Evolutionary conservation across 257 asterid genomes (phyloP), one percentile per base, ranked within the genome.

Genomic region (Salvia hispanica): DNA sequence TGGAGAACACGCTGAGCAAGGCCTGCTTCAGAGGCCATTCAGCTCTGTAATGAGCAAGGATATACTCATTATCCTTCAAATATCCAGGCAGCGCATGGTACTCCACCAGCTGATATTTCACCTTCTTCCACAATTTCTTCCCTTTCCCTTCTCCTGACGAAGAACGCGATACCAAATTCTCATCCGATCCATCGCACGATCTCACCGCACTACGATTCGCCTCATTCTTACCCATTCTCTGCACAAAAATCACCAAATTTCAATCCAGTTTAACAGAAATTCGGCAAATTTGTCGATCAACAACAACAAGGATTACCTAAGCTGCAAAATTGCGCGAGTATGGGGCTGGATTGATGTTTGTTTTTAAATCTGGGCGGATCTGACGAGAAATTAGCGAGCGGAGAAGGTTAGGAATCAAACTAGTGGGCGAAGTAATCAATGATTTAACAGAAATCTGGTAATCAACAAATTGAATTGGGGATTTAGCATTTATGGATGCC

Each of bases 21-120:
- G 62, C 78, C 60, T 91, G 95, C 79, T 81, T 88, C 77, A 94
- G 76, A 60, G 99, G 97, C 97, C 99, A 94, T 67, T 91, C 97
- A 13, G 88, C 50, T 55, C 99, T 78, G 73, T 91, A 94, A 87
- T 88, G 78, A 3, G 91, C 82, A 67, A 81, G 81, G 74, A 91
- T 88, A 44, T 81, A 94, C 76, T 91, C 97, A 62, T 94, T 94
- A 80, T 94, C 97, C 84, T 91, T 91, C 81, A 94, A 88, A 84
- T 84, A 94, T n/a, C 74, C 88, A 58, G 99, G 99, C 85, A 94
- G 79, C 0, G 95, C 74, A 70, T 94, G 87, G 77, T 94, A 94
- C 81, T 94, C 99, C 70, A 94, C 99, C 76, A 94, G 81, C 78
- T 94, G 96, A 72, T 85, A 88, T 81, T 80, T 91, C 83, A 91